Evolutionary conservation across 352 stramenopile genomes (phyloP).

Genomic region (Lagenidium sp.): DNA sequence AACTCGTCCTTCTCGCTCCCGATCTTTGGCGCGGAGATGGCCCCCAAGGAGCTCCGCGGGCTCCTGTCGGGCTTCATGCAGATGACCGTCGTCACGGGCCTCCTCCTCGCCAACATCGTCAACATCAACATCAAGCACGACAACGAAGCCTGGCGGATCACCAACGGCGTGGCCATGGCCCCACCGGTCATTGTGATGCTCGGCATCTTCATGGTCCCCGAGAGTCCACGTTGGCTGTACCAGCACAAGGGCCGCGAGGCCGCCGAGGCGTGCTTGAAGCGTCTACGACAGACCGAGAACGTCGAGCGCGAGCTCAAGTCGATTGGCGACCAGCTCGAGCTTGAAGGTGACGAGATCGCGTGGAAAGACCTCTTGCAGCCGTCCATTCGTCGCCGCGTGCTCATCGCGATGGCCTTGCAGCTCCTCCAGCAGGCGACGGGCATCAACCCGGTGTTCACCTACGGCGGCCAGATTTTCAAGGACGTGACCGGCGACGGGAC

Average conservation of each 20-base stretch:
- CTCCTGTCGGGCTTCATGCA: slow-evolving; percentile 32
- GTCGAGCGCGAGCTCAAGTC: slow-evolving; percentile 24
- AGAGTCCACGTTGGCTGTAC: slow-evolving; percentile 42
- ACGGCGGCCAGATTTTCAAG: slow-evolving; percentile 30
- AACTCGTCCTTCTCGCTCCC: slow-evolving; percentile 37
- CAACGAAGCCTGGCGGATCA: slow-evolving; percentile 22
- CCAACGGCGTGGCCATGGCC: slow-evolving; percentile 18
- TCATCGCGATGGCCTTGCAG: slow-evolving; percentile 26
- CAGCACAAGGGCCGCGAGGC: slow-evolving; percentile 23
- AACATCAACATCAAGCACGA: slow-evolving; percentile 18
- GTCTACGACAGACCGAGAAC: slow-evolving; percentile 19
- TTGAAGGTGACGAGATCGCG: slow-evolving; percentile 12
- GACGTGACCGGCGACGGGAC: slow-evolving; percentile 23
- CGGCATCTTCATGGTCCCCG: slow-evolving; percentile 33
- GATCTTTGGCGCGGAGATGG: slow-evolving; percentile 34
- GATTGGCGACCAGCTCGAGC: slow-evolving; percentile 30
- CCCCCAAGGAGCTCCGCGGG: slow-evolving; percentile 25
- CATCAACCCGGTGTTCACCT: slow-evolving; percentile 29
- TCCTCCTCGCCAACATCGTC: slow-evolving; percentile 30
- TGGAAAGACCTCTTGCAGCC: slow-evolving; percentile 26
- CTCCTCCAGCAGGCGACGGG: slow-evolving; percentile 34
- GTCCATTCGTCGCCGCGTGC: slow-evolving; percentile 12
- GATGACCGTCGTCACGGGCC: slow-evolving; percentile 28
- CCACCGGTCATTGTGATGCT: slow-evolving; percentile 29
- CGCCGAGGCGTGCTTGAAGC: slow-evolving; percentile 17